Conservation (phyloP, 179 eudicot genomes). For the Kewa caespitosa region DNA sequence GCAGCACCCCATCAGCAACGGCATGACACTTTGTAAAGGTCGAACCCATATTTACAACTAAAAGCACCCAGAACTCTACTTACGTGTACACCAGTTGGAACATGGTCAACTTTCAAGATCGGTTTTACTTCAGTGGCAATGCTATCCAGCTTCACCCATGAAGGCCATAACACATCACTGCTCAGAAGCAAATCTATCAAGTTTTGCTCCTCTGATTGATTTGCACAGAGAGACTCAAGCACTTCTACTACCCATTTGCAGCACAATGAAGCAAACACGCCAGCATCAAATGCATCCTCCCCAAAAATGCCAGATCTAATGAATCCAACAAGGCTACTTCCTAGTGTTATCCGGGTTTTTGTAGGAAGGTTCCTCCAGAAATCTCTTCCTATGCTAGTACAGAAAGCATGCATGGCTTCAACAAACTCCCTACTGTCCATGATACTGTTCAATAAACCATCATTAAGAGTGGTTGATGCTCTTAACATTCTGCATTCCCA, state of each 20-base stretch:
- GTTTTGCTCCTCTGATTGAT: conserved; percentile 65
- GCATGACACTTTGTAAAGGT: neutral
- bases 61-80: conserved; percentile 31
- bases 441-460: conserved; percentile 27
- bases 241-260: conserved; percentile 68
- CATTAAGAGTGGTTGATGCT: conserved; percentile 34
- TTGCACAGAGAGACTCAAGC: conserved; percentile 47
- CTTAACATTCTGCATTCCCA: conserved; percentile 62
- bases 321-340: conserved; percentile 49
- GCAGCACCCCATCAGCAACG: neutral
- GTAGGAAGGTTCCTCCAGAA: conserved; percentile 44
- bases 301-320: conserved; percentile 52
- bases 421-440: conserved; percentile 49
- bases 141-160: conserved; percentile 54
- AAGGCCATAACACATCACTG: conserved; percentile 64
- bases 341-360: conserved; percentile 37
- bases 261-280: conserved; percentile 47
- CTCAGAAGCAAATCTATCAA: conserved; percentile 64
- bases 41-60: neutral
- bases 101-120: conserved; percentile 33
- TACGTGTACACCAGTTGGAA: conserved; percentile 43
- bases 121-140: conserved; percentile 34
- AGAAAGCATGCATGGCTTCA: conserved; percentile 53
- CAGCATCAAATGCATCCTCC: conserved; percentile 44
- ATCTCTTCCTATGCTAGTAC: conserved; percentile 38